Conservation (phyloP, 2,329 filamentous ascomycete genomes). For the Botrytis medusae region DNA sequence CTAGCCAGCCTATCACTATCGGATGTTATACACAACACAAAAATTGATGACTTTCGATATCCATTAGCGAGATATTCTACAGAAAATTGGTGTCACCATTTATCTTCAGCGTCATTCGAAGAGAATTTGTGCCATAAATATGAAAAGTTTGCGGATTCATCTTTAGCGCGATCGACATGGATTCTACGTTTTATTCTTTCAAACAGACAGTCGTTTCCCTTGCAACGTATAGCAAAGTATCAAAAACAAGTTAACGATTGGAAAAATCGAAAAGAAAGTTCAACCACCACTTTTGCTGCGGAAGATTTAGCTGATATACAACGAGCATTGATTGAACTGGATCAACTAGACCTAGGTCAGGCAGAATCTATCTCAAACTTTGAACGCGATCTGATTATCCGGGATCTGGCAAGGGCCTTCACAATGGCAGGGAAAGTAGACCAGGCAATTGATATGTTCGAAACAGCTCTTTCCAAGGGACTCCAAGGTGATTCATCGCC, state of each 20-base stretch:
- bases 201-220: slow-evolving; percentile 13
- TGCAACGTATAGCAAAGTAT: slow-evolving; percentile 17
- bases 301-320: slow-evolving; percentile 22
- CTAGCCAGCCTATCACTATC: slow-evolving; percentile 5
- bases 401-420: slow-evolving; percentile 19
- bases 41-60: slow-evolving; percentile 9
- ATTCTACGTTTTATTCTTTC: slow-evolving; percentile 11
- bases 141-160: background rate
- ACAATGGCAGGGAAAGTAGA: slow-evolving; percentile 16
- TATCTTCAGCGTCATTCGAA: slow-evolving; percentile 9
- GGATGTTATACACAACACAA: background rate
- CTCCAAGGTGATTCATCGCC: background rate
- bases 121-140: background rate
- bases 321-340: slow-evolving; percentile 14
- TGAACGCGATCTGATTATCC: slow-evolving; percentile 12
- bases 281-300: background rate
- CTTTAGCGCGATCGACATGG: slow-evolving; percentile 16
- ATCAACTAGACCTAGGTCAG: background rate
- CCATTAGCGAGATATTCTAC: slow-evolving; percentile 14
- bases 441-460: slow-evolving; percentile 12
- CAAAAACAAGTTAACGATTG: slow-evolving; percentile 17
- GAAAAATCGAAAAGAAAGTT: background rate
- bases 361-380: slow-evolving; percentile 10
- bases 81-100: slow-evolving; percentile 19
- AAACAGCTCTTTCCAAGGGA: background rate